Evolutionary conservation across 345 rosid genomes (phyloP), one percentile per base, ranked within the genome.

Genomic region (Microcos paniculata): DNA sequence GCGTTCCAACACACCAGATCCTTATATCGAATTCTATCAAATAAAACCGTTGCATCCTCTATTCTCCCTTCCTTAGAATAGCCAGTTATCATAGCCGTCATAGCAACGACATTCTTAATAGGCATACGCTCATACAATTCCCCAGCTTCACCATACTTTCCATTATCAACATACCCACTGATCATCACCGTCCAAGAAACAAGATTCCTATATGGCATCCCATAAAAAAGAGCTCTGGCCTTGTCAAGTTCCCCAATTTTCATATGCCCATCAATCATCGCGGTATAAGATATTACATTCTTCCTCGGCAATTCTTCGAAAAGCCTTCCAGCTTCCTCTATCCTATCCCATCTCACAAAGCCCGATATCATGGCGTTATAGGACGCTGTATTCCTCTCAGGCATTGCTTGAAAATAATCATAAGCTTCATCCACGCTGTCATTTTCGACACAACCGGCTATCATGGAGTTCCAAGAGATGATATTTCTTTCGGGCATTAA

Each of bases 391-490:
- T 85, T 78, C 31, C 67, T 74, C 33, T 73, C 61, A 51, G 86
- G 87, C 85, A 81, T 83, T 43, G 61, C 77, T 69, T 68, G 72
- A 62, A 84, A 86, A 70, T 73, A 76, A 26, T 74, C 73, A 35
- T 78, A 76, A 31, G 87, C 84, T 40, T 82, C 80, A 21, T 48
- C 76, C 4, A 79, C 3, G 46, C 78, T 76, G 53, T 38, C 76
- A 63, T 80, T 71, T 38, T 80, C 75, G 15, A 81, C 77, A 67
- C 80, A 82, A 26, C 84, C 88, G 18, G 83, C 81, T 18, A 87
- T 77, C 83, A 87, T 82, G 66, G 88, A 79, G 67, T 84, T 87
- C 88, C 87, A 86, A 2, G 89, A 84, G 51, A 86, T 81, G 1
- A 80, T 62, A 75, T 86, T 82, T 65, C 81, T 78, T 52, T 30